Evolutionary conservation across 139 green algal species (phyloP).

Genomic region (Chlorella sp.): DNA sequence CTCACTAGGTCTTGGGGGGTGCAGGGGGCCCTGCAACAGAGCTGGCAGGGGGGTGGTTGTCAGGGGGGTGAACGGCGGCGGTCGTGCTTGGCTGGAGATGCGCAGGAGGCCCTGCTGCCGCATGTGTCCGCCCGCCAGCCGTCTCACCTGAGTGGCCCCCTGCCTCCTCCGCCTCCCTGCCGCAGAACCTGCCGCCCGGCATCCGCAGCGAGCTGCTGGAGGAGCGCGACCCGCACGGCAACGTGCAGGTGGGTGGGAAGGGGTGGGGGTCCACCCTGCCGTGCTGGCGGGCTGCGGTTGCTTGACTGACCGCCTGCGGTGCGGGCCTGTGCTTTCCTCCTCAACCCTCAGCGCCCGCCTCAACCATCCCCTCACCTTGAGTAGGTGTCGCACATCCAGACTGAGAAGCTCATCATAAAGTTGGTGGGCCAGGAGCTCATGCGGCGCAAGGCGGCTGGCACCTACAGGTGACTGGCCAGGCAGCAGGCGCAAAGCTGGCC

Average conservation of each 20-base stretch:
- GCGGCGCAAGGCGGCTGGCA: conserved; percentile 27
- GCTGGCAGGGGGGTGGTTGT: no score
- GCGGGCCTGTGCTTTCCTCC: no score
- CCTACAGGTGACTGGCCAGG: no score
- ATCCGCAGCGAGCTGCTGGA: conserved; percentile 64
- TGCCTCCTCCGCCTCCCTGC: conserved; percentile 27
- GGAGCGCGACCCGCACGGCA: conserved; percentile 74
- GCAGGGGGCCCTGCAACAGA: no score
- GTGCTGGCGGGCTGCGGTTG: not conserved
- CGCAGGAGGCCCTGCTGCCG: not conserved
- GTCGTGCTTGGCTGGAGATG: not conserved
- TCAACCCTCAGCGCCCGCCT: not conserved
- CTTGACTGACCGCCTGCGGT: no score
- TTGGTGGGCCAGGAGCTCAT: conserved; percentile 49
- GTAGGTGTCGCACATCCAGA: conserved; percentile 47
- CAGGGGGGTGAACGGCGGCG: no score
- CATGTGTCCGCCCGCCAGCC: not conserved
- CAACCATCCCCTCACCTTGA: not conserved
- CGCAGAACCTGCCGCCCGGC: conserved; percentile 37
- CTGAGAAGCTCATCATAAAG: conserved; percentile 67
- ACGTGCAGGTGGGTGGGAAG: conserved; percentile 45
- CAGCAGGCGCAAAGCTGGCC: no score
- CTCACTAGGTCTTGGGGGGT: no score
- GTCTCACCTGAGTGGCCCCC: not conserved
- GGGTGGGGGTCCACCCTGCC: not conserved